phyloP scores from a whole-genome alignment of 192 early-diverging fungal species.

The Chytriomyces hyalinus region DNA sequence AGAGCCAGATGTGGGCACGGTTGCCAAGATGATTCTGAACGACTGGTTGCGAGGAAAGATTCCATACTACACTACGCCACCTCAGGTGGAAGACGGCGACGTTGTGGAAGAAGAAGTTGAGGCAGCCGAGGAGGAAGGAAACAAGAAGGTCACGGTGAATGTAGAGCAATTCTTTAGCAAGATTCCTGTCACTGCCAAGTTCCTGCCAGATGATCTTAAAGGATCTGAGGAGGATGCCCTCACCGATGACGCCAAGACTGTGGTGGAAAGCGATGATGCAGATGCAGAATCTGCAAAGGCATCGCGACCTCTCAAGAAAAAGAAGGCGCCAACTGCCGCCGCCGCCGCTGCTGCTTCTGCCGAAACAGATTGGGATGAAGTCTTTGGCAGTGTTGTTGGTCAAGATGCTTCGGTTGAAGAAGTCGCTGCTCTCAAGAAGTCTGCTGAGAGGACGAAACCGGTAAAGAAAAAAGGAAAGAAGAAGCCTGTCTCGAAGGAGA shows the following conservation, averaged over 20 bases:
- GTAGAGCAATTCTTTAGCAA: slow-evolving; percentile 92
- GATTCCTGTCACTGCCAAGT: slow-evolving; percentile 86
- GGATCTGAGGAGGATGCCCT: slow-evolving; percentile 62
- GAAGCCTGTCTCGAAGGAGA: slow-evolving; percentile 34
- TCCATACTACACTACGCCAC: slow-evolving; percentile 90
- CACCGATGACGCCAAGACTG: slow-evolving; percentile 40
- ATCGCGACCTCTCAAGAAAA: not conserved
- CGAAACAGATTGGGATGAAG: slow-evolving; percentile 82
- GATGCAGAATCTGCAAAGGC: slow-evolving; percentile 31
- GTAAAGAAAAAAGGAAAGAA: slow-evolving; percentile 41
- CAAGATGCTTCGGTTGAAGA: slow-evolving; percentile 56
- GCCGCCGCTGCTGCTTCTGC: slow-evolving; percentile 45
- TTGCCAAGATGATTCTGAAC: slow-evolving; percentile 97
- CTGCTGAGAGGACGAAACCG: slow-evolving; percentile 49
- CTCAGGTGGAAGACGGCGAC: slow-evolving; percentile 50
- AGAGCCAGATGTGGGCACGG: slow-evolving; percentile 89
- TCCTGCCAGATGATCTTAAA: slow-evolving; percentile 81
- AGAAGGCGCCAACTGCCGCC: not conserved
- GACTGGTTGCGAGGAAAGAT: slow-evolving; percentile 98
- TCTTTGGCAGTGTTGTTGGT: slow-evolving; percentile 81
- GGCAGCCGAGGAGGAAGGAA: slow-evolving; percentile 1
- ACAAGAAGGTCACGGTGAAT: slow-evolving; percentile 33
- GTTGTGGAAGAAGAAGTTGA: too few species aligned
- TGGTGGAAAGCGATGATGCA: slow-evolving; percentile 45
- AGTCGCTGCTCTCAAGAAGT: slow-evolving; percentile 31